Evolutionary conservation across 768 basidiomycete genomes (phyloP).

Genomic region (Mycena epipterygia): DNA sequence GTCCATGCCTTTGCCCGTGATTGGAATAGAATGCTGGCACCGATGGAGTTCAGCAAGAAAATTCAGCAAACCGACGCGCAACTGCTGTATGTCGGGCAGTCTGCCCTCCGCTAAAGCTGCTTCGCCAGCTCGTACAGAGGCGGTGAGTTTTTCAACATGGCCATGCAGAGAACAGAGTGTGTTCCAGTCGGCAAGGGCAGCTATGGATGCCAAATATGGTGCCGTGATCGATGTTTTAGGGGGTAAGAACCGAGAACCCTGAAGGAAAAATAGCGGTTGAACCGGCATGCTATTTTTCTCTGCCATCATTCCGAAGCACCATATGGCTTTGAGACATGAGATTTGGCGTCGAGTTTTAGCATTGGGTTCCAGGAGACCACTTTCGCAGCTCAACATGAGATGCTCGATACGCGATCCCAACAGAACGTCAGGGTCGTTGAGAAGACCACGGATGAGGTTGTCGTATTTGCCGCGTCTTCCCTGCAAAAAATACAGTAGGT

Average conservation of each 20-base stretch:
- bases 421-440: slow-evolving; percentile 17
- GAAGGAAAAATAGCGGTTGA: slow-evolving; percentile 30
- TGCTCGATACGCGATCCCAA: slow-evolving; percentile 36
- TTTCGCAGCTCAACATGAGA: slow-evolving; percentile 34
- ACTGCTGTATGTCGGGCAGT: neutral
- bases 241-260: slow-evolving; percentile 18
- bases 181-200: slow-evolving; percentile 32
- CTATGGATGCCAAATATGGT: slow-evolving; percentile 31
- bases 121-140: neutral
- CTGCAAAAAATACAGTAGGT: neutral
- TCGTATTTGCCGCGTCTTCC: slow-evolving; percentile 35
- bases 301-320: slow-evolving; percentile 35
- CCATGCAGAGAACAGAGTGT: slow-evolving; percentile 33
- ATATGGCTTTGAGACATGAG: slow-evolving; percentile 33
- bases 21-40: slow-evolving; percentile 26
- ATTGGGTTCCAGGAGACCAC: slow-evolving; percentile 28
- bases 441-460: slow-evolving; percentile 33
- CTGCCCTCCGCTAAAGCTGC: neutral
- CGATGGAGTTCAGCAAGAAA: slow-evolving; percentile 17
- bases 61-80: slow-evolving; percentile 1
- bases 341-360: slow-evolving; percentile 26
- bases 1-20: neutral
- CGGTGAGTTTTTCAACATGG: slow-evolving; percentile 14
- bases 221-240: neutral
- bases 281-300: slow-evolving; percentile 20